Percentiles rank a stretch among this genome's conserved stretches.
Conservation (phyloP, 805 yeast species). For the Spathaspora hagerdaliae region DNA sequence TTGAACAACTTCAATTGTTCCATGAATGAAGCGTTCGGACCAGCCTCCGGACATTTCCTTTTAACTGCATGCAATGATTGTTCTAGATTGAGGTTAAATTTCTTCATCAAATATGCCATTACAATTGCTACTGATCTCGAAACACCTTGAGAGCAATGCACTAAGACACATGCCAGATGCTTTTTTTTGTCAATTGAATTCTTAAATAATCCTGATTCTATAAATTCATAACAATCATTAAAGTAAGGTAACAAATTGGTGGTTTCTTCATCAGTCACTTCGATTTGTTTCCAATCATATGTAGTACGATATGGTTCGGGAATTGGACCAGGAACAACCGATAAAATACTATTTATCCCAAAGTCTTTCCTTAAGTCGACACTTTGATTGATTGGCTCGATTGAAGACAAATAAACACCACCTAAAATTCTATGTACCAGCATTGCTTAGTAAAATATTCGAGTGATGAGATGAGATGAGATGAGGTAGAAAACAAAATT, state of each 20-base stretch:
- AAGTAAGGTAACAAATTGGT: conserved; percentile 64
- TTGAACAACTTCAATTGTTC: conserved; percentile 68
- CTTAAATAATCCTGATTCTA: conserved; percentile 55
- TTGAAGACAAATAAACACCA: conserved; percentile 70
- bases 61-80: conserved; percentile 76
- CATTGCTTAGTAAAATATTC: neutral
- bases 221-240: conserved; percentile 59
- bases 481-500: neutral
- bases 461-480: neutral
- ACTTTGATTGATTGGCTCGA: conserved; percentile 56
- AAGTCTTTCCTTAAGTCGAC: conserved; percentile 47
- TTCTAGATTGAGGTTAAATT: conserved; percentile 49
- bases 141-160: conserved; percentile 52
- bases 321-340: conserved; percentile 62
- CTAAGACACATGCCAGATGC: conserved; percentile 42
- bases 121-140: conserved; percentile 46
- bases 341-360: conserved; percentile 68
- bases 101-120: conserved; percentile 47
- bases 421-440: conserved; percentile 65
- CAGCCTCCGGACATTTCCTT: conserved; percentile 53
- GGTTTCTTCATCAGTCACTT: conserved; percentile 67
- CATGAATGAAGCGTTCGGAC: conserved; percentile 72
- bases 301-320: conserved; percentile 40
- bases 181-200: conserved; percentile 12
- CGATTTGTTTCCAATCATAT: conserved; percentile 57